Conservation (phyloP, 352 stramenopile species). For the Thraustochytrium striatum region DNA sequence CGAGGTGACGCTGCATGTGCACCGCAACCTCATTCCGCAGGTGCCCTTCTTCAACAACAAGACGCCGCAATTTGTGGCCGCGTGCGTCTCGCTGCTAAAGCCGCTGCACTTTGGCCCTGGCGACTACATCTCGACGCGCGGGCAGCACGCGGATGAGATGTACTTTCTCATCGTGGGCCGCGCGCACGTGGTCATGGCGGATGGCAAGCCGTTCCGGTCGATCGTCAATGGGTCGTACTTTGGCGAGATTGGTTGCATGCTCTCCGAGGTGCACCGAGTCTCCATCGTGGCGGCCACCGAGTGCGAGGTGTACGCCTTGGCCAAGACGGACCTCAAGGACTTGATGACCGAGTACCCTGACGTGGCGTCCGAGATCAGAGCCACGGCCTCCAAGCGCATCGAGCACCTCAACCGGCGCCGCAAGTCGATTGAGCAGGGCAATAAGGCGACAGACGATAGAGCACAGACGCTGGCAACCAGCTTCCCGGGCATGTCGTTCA, state of each 20-base stretch:
- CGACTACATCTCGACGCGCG: constrained; percentile 53
- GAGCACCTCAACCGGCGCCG: constrained; percentile 31
- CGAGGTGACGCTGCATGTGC: constrained; percentile 50
- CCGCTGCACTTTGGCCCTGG: constrained; percentile 39
- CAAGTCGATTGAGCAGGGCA: not conserved
- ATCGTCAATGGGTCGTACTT: constrained; percentile 52
- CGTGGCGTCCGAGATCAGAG: constrained; percentile 48
- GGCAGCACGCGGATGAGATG: constrained; percentile 53
- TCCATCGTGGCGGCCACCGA: constrained; percentile 47
- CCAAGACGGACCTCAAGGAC: constrained; percentile 47
- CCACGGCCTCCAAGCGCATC: constrained; percentile 18
- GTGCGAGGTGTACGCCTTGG: constrained; percentile 51
- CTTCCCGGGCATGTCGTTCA: not conserved
- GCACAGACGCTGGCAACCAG: constrained; percentile 26
- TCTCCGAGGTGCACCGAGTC: constrained; percentile 42
- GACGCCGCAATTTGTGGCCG: constrained; percentile 49
- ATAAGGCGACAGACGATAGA: not conserved
- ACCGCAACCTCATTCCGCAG: constrained; percentile 47
- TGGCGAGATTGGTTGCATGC: constrained; percentile 54
- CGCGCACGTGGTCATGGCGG: constrained; percentile 39
- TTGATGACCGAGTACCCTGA: constrained; percentile 52
- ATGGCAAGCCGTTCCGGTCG: constrained; percentile 49
- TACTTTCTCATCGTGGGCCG: constrained; percentile 53
- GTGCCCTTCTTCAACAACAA: constrained; percentile 54
- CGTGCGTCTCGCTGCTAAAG: constrained; percentile 46